Base-by-base conservation (phyloP, 2,329 filamentous ascomycete species). In the Phyllosticta paracitricarpa region DNA sequence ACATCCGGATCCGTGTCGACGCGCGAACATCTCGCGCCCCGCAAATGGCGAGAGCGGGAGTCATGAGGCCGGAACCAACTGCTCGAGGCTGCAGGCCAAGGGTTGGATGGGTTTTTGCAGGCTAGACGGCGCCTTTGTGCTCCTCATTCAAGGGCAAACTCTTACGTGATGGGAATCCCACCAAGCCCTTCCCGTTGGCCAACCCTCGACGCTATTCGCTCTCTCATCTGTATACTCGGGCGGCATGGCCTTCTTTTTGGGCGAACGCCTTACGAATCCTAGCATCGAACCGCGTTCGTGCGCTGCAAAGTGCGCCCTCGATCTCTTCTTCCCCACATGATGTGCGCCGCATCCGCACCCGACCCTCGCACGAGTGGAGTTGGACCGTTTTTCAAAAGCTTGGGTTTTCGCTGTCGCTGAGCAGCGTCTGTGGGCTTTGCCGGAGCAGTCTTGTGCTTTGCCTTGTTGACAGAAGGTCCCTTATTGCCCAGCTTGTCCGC, bases 321-420 rank as follows among this genome's bases (percentile, higher is more conserved):
- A 56, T 54, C 55, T 61, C 26, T 61, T 61, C 58, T 61, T 35
- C 56, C 28, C 54, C 54, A 51, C 58, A 61, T 61, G 58, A 61
- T 61, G 58, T 61, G 54, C 58, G 58, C 58, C 58, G 26, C 26
- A 33, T 19, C 40, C n/a, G 58, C 26, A 51, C 28, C 51, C 48
- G 48, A 25, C 57, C 33, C 48, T 51, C 58, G 57, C 30, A 30
- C 57, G 51, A 48, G 58, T 55, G 52, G 58, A 59, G 52, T 59
- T 53, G 30, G 51, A 35, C 51, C 40, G n/a, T 48, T 6, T n/a
- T n/a, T 7, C 14, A n/a, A 48, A n/a, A n/a, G 17, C 14, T 48
- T 48, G 40, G 40, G n/a, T 48, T n/a, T 48, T n/a, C 40, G 40
- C 40, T 17, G 40, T n/a, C 17, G 40, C 40, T n/a, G 40, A 48